Percentiles rank a stretch among this genome's conserved stretches.
phyloP scores from a whole-genome alignment of 441 rosid species.

The Geranium incanum region DNA sequence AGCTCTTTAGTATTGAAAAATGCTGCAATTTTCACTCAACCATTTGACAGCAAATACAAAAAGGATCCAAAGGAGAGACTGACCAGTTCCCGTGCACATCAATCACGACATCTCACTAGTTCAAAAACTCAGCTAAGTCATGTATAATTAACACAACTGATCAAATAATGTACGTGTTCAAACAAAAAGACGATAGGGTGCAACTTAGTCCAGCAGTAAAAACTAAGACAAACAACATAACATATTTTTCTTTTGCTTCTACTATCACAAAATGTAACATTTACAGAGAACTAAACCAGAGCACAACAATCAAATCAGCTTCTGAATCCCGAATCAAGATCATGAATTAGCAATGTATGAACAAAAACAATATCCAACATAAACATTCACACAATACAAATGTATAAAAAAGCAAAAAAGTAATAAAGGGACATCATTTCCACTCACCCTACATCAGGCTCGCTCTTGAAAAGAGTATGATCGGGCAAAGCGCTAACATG shows the following conservation, averaged over 20 bases:
- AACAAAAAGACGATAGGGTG: not conserved
- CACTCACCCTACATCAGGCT: constrained; percentile 96
- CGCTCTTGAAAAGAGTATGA: constrained; percentile 71
- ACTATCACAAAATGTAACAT: no score
- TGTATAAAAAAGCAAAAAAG: constrained; percentile 8
- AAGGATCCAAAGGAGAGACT: not conserved
- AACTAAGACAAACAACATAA: no score
- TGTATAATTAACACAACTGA: not conserved
- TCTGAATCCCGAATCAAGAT: not conserved
- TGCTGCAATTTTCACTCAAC: not conserved
- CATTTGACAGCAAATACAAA: not conserved
- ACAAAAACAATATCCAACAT: not conserved
- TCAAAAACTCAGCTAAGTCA: not conserved
- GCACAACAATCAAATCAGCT: no score
- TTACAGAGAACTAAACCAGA: no score
- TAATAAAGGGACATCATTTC: not conserved
- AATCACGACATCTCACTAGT: not conserved
- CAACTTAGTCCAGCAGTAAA: not conserved
- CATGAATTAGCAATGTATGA: not conserved
- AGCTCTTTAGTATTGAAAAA: not conserved
- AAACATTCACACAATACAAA: not conserved
- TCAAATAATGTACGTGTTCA: not conserved
- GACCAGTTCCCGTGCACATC: not conserved
- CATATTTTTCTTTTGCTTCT: no score
- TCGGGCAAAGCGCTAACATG: constrained; percentile 88